Percentiles rank a stretch among this genome's conserved stretches.
Conservation (phyloP, 2,329 filamentous ascomycete species). For the Hypoxylon sp. region DNA sequence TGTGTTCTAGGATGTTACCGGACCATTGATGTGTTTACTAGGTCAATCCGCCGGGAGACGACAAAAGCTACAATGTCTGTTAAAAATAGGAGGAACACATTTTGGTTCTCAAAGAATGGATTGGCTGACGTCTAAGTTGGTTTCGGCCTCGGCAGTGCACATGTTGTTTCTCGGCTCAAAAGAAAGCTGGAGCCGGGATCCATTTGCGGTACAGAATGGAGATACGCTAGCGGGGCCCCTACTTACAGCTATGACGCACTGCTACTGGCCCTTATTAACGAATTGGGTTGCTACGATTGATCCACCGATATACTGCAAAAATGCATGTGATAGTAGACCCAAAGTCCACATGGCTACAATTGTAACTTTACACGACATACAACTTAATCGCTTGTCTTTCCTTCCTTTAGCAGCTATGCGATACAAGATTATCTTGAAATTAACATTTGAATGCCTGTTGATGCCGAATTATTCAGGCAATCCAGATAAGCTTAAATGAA, state of each 20-base stretch:
- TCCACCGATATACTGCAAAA: not conserved
- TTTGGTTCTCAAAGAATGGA: slow-evolving; percentile 12
- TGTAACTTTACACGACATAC: not conserved
- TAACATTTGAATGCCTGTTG: not conserved
- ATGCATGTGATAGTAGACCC: slow-evolving; percentile 23
- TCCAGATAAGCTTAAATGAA: slow-evolving; percentile 7
- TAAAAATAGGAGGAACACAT: slow-evolving; percentile 8
- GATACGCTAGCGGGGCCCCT: slow-evolving; percentile 18
- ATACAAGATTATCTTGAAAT: too few relatives aligned
- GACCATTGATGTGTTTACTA: slow-evolving; percentile 26
- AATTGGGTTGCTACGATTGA: not conserved
- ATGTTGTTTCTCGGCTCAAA: slow-evolving; percentile 41
- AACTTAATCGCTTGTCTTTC: not conserved
- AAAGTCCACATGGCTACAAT: not conserved
- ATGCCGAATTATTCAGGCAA: not conserved
- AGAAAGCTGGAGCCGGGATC: slow-evolving; percentile 21
- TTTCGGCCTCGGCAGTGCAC: slow-evolving; percentile 43
- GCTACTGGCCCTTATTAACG: not conserved
- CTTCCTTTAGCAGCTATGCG: not conserved
- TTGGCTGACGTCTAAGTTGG: slow-evolving; percentile 20
- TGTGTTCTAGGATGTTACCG: slow-evolving; percentile 17
- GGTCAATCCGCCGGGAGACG: not conserved
- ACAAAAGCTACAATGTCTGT: slow-evolving; percentile 6
- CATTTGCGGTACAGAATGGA: slow-evolving; percentile 3
- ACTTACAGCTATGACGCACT: slow-evolving; percentile 30